These are phyloP conservation scores for Aspergillus phoenicis DNA, from an alignment of 2,329 filamentous ascomycete genomes.

Conservation along the genomic window DNA sequence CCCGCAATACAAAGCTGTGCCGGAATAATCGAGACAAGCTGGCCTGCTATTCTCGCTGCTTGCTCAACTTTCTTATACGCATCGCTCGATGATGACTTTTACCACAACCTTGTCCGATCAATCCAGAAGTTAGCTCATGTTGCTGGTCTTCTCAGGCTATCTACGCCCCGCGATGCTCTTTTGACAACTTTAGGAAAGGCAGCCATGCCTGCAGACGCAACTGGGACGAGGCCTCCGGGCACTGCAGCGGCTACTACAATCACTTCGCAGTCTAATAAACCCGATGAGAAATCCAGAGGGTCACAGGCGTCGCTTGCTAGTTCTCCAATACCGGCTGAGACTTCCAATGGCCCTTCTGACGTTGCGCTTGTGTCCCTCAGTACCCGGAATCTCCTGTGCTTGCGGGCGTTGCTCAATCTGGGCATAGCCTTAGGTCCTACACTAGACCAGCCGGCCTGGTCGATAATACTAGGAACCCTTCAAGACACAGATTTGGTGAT, in stretches of 20 bases:
- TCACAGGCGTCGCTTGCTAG: constrained; percentile 30
- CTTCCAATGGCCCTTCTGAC: constrained; percentile 40
- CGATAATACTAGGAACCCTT: constrained; percentile 85
- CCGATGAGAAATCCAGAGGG: constrained; percentile 35
- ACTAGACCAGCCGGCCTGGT: constrained; percentile 75
- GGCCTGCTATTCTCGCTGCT: constrained; percentile 91
- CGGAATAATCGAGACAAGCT: constrained; percentile 84
- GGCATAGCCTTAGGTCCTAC: constrained; percentile 93
- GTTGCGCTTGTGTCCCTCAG: constrained; percentile 63
- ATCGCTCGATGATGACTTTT: constrained; percentile 88
- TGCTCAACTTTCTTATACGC: constrained; percentile 96
- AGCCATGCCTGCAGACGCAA: constrained; percentile 77
- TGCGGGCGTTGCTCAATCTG: constrained; percentile 88
- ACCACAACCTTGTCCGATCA: constrained; percentile 84
- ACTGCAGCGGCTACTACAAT: constrained; percentile 17
- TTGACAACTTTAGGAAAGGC: constrained; percentile 91
- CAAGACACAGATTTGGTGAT: constrained; percentile 91
- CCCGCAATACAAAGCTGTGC: constrained; percentile 75
- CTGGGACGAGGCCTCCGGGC: constrained; percentile 25
- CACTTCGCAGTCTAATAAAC: constrained; percentile 26
- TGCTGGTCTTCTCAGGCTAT: constrained; percentile 79
- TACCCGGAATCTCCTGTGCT: constrained; percentile 84
- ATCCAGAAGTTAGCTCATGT: constrained; percentile 97
- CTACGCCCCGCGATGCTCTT: constrained; percentile 89
- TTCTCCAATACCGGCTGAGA: constrained; percentile 32